These are phyloP conservation scores for Zasmidium citrigriseum DNA, from an alignment of 2,329 filamentous ascomycete genomes.

Conservation along the genomic window DNA sequence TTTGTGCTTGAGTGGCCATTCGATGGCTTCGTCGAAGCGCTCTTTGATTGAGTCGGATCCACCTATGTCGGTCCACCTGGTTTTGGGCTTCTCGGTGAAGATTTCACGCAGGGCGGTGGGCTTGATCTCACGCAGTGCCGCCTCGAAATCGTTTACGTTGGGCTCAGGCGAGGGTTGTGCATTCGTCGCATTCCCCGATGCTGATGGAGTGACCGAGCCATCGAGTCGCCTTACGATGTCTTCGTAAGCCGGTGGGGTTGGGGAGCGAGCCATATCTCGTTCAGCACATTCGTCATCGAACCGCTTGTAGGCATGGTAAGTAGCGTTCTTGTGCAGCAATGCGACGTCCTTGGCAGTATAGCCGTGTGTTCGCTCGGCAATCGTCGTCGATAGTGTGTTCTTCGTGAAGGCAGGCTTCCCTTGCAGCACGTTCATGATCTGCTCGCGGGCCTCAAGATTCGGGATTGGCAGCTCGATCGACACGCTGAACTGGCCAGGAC, in stretches of 20 bases:
- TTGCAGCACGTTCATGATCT: conserved; percentile 69
- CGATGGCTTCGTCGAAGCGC: conserved; percentile 58
- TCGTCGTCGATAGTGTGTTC: conserved; percentile 56
- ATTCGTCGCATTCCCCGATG: no score
- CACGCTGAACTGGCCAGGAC: conserved; percentile 62
- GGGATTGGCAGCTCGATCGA: conserved; percentile 78
- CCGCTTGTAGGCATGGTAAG: conserved; percentile 38
- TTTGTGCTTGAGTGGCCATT: conserved; percentile 59
- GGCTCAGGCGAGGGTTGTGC: not conserved
- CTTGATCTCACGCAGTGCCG: conserved; percentile 67
- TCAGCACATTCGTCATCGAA: conserved; percentile 34
- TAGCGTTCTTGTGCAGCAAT: conserved; percentile 62
- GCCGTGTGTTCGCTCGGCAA: conserved; percentile 79
- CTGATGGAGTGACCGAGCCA: not conserved
- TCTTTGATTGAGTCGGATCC: conserved; percentile 76
- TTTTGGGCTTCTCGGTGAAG: conserved; percentile 82
- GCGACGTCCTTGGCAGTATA: conserved; percentile 78
- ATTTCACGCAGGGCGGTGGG: conserved; percentile 89
- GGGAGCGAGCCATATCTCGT: conserved; percentile 14
- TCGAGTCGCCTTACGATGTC: conserved; percentile 3
- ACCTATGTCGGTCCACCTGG: conserved; percentile 85
- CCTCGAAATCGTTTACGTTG: conserved; percentile 16
- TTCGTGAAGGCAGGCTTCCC: conserved; percentile 47
- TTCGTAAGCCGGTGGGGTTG: conserved; percentile 18
- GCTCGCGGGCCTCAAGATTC: conserved; percentile 66